phyloP scores from a whole-genome alignment of 495 filamentous ascomycete genomes.

The Aspergillus avenaceus region DNA sequence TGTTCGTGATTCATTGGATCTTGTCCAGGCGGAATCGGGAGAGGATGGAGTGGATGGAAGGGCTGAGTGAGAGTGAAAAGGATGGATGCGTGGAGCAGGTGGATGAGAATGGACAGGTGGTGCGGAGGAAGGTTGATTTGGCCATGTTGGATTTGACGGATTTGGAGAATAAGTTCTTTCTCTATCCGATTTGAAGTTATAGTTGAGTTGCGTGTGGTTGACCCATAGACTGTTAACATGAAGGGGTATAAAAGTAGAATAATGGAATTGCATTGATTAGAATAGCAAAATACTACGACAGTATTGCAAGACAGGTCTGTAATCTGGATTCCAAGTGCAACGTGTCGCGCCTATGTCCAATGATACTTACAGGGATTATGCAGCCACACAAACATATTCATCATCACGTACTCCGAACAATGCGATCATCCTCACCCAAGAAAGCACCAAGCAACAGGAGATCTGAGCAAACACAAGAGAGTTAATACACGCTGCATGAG shows the following conservation, averaged over 20 bases:
- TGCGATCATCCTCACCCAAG: not conserved
- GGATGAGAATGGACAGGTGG: conserved; percentile 13
- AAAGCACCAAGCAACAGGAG: not conserved
- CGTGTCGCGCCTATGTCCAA: not conserved
- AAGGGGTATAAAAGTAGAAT: too few species aligned
- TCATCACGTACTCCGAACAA: not conserved
- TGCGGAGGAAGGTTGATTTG: conserved; percentile 16
- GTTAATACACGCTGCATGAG: too few species aligned
- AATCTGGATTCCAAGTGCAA: not conserved
- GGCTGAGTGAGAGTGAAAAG: conserved; percentile 3
- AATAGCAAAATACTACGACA: too few species aligned
- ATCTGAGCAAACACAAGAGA: too few species aligned
- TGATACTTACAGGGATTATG: not conserved
- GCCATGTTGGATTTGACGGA: conserved; percentile 24
- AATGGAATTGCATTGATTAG: too few species aligned
- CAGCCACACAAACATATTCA: not conserved
- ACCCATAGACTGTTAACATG: not conserved
- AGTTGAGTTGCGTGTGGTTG: not conserved
- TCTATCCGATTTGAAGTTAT: conserved; percentile 13
- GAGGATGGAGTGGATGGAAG: conserved; percentile 11
- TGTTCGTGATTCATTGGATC: conserved; percentile 18
- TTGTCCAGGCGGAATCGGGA: conserved; percentile 13
- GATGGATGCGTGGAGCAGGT: conserved; percentile 13
- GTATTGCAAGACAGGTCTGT: not conserved
- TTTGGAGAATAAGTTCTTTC: conserved; percentile 22